Conservation (phyloP, 2,329 filamentous ascomycete species). For the Claviceps purpurea region DNA sequence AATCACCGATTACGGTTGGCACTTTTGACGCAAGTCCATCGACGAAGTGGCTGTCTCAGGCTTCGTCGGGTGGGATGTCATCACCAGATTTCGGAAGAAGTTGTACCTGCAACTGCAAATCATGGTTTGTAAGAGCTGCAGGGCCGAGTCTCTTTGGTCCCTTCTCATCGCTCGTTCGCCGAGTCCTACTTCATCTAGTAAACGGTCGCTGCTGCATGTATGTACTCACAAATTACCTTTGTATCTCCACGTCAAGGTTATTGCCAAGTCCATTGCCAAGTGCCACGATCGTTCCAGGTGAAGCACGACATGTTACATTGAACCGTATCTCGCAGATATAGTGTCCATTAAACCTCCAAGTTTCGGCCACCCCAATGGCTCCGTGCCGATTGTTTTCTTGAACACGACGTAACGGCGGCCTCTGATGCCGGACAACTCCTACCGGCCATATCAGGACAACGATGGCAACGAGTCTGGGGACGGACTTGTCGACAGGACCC, state of each 20-base stretch:
- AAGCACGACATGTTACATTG: slow-evolving; percentile 1
- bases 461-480: not conserved
- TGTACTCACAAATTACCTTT: not conserved
- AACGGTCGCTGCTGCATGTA: not conserved
- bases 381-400: not conserved
- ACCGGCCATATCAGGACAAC: not conserved
- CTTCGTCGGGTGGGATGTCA: not conserved
- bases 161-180: not conserved
- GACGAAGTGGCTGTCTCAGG: not conserved
- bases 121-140: not conserved
- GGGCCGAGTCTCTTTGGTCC: not conserved
- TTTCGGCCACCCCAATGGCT: not conserved
- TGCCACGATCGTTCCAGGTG: not conserved
- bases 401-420: not conserved
- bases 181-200: not conserved
- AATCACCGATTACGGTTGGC: not conserved
- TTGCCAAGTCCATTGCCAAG: not conserved
- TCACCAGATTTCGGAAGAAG: not conserved
- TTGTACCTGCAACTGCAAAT: not conserved
- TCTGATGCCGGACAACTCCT: not conserved
- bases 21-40: not conserved
- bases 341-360: not conserved
- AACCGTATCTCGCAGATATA: not conserved
- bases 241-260: not conserved
- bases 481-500: not conserved